These are phyloP conservation scores for Mycena pura DNA, from an alignment of 768 basidiomycete species.

Conservation along the genomic window DNA sequence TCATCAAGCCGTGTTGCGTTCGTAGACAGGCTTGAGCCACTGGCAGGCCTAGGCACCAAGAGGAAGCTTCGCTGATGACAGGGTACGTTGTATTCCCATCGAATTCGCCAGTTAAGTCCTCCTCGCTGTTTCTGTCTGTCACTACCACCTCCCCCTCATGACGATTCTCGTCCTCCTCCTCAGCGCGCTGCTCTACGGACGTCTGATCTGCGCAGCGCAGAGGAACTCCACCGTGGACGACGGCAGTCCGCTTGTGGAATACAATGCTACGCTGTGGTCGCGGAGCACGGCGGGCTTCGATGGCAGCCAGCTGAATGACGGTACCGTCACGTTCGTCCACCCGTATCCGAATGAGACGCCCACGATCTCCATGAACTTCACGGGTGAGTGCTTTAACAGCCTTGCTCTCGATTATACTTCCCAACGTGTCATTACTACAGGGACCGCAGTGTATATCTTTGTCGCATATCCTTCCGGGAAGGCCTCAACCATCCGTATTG, in stretches of 20 bases:
- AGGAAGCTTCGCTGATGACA: too few species aligned
- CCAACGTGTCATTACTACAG: background rate
- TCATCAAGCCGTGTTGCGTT: too few species aligned
- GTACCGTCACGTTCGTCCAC: slow-evolving; percentile 1
- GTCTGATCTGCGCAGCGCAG: background rate
- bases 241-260: background rate
- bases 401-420: background rate
- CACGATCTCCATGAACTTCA: slow-evolving; percentile 4
- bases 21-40: too few species aligned
- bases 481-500: background rate
- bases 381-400: background rate
- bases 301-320: background rate
- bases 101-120: too few species aligned
- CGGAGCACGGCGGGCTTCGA: background rate
- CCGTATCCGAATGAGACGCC: background rate
- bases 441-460: background rate
- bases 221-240: background rate
- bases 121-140: too few species aligned
- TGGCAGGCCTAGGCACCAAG: too few species aligned
- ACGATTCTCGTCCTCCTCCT: too few species aligned
- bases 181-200: too few species aligned
- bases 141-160: too few species aligned
- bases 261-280: background rate
- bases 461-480: background rate
- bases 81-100: too few species aligned